These are phyloP conservation scores for Pseudopithomyces maydicus DNA, from an alignment of 2,329 filamentous ascomycete species.

Conservation along the genomic window DNA sequence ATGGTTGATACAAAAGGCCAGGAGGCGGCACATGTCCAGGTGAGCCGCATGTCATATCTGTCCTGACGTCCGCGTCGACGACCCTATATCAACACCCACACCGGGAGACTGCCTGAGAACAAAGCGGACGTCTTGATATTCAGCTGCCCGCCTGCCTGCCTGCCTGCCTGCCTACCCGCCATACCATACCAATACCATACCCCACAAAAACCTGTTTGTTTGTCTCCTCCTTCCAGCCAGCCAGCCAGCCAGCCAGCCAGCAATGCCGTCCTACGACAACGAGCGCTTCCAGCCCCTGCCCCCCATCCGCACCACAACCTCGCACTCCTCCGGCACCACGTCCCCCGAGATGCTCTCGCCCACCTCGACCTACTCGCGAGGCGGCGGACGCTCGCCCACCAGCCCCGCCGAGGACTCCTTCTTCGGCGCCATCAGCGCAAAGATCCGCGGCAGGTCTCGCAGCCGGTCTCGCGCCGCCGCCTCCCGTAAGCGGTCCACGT, in stretches of 20 bases:
- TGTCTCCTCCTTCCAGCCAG: no score
- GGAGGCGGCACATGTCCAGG: slow-evolving; percentile 18
- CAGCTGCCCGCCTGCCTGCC: no score
- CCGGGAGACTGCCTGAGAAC: not conserved
- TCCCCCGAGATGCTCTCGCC: slow-evolving; percentile 30
- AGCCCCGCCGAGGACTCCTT: slow-evolving; percentile 40
- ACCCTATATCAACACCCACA: slow-evolving; percentile 2
- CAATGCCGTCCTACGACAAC: slow-evolving; percentile 30
- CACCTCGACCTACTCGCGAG: slow-evolving; percentile 22
- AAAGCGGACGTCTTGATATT: no score
- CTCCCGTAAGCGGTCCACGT: slow-evolving; percentile 35
- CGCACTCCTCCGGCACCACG: slow-evolving; percentile 30
- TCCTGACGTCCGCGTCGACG: slow-evolving; percentile 17
- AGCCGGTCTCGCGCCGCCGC: slow-evolving; percentile 33
- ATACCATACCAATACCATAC: not conserved
- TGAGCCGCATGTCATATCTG: slow-evolving; percentile 31
- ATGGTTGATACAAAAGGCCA: slow-evolving; percentile 16
- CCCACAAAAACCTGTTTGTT: not conserved
- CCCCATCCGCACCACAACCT: slow-evolving; percentile 37
- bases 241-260: slow-evolving; percentile 2
- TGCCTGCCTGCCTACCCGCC: no score
- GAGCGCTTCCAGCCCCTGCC: slow-evolving; percentile 33
- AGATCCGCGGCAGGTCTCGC: slow-evolving; percentile 38
- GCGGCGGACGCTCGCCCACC: slow-evolving; percentile 9
- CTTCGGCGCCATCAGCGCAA: slow-evolving; percentile 40